These are phyloP conservation scores for Adansonia madagascariensis DNA, from an alignment of 441 rosid genomes.

Conservation along the genomic window DNA sequence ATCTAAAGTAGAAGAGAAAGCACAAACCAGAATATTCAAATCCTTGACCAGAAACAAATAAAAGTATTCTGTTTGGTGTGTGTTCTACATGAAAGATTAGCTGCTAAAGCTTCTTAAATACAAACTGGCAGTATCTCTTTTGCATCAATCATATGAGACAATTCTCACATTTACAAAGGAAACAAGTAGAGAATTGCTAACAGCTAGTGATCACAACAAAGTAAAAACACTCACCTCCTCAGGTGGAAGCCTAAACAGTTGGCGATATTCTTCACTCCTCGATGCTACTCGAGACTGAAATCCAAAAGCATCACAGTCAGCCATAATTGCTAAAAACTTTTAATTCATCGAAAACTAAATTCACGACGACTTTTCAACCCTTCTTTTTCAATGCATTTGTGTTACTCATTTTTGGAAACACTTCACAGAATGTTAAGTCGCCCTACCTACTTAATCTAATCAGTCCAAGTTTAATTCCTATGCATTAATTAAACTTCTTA, in stretches of 20 bases:
- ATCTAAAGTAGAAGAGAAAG: not conserved
- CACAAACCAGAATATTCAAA: not conserved
- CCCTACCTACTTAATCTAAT: not conserved
- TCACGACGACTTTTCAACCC: not conserved
- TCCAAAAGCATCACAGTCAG: not conserved
- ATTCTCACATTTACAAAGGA: not conserved
- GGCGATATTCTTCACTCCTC: slow-evolving; percentile 89
- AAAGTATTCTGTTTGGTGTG: not conserved
- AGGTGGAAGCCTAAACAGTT: slow-evolving; percentile 76
- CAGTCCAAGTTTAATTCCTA: slow-evolving; percentile 6
- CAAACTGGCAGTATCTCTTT: not conserved
- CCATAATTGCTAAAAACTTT: not conserved
- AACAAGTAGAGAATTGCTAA: not conserved
- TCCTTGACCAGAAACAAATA: not conserved
- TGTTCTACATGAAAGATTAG: not conserved
- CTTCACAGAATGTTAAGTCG: not conserved
- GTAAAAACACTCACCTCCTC: slow-evolving; percentile 65
- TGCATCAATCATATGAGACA: not conserved
- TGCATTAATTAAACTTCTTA: not conserved
- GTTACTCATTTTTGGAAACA: not conserved
- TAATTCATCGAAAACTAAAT: not conserved
- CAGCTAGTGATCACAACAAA: not conserved
- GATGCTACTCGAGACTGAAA: slow-evolving; percentile 51
- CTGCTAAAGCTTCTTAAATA: not conserved
- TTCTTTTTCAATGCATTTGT: not conserved